Evolutionary conservation across 1,284 basidiomycete genomes (phyloP).

Genomic region (Tetrapyrgos nigripes): DNA sequence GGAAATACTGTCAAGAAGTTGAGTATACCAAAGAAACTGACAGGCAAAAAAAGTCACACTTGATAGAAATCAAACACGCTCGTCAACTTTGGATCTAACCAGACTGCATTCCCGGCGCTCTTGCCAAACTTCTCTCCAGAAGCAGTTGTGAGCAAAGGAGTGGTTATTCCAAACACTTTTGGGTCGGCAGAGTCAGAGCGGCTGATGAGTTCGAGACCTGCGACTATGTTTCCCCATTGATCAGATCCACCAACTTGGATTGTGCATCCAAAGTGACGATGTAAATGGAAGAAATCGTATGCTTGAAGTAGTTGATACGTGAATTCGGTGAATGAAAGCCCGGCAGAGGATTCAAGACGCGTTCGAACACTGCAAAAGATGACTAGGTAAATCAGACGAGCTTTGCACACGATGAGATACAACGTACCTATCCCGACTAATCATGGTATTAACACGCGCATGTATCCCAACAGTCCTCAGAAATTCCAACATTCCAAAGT

Average conservation of each 20-base stretch:
- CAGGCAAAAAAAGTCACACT: conserved; percentile 48
- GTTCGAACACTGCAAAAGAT: conserved; percentile 74
- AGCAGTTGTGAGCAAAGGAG: conserved; percentile 91
- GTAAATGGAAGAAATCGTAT: conserved; percentile 89
- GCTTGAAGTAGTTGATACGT: conserved; percentile 97
- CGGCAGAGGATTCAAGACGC: conserved; percentile 79
- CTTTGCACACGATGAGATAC: too few relatives aligned
- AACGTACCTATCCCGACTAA: conserved; percentile 86
- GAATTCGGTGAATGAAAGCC: conserved; percentile 98
- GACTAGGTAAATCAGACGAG: too few relatives aligned
- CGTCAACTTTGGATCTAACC: conserved; percentile 81
- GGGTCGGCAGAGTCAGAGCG: conserved; percentile 42
- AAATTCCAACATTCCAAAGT: conserved; percentile 85
- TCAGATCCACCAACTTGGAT: conserved; percentile 97
- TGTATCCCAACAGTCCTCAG: conserved; percentile 83
- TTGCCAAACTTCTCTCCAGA: conserved; percentile 98
- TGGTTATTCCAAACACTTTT: conserved; percentile 87
- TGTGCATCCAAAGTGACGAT: conserved; percentile 73
- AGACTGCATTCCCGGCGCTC: conserved; percentile 95
- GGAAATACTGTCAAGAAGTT: conserved; percentile 77
- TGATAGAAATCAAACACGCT: conserved; percentile 93
- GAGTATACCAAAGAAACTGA: conserved; percentile 4
- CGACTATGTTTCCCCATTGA: conserved; percentile 98
- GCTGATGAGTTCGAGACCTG: conserved; percentile 89
- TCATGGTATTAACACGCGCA: conserved; percentile 89